Evolutionary conservation across 2,329 filamentous ascomycete species (phyloP).

Genomic region (Aureobasidium sp.): DNA sequence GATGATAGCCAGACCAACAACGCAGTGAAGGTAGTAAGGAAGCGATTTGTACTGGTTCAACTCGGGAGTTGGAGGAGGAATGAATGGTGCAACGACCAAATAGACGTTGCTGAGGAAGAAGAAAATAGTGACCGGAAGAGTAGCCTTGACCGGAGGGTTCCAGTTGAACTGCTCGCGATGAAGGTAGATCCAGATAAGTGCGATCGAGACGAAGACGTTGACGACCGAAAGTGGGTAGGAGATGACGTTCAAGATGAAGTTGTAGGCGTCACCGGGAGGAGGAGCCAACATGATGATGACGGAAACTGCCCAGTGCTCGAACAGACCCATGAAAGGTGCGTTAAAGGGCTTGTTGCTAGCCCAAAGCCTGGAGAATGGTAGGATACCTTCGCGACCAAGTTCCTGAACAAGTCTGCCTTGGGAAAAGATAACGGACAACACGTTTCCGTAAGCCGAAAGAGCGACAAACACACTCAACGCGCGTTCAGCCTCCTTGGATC

Average conservation of each 20-base stretch:
- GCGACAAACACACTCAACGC: constrained; percentile 58
- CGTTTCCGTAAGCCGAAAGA: constrained; percentile 42
- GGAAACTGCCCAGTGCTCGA: constrained; percentile 56
- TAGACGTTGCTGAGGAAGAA: constrained; percentile 47
- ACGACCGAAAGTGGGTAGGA: constrained; percentile 46
- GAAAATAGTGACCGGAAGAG: constrained; percentile 42
- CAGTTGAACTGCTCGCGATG: constrained; percentile 35
- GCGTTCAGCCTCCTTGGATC: constrained; percentile 43
- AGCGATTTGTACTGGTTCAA: constrained; percentile 42
- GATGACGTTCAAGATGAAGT: constrained; percentile 48
- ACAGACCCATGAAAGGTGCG: constrained; percentile 51
- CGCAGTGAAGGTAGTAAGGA: constrained; percentile 46
- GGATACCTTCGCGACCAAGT: constrained; percentile 46
- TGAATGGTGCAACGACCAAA: constrained; percentile 43
- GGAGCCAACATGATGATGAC: constrained; percentile 59
- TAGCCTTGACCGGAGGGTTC: constrained; percentile 41
- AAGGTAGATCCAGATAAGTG: constrained; percentile 40
- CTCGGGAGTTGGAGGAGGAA: constrained; percentile 18
- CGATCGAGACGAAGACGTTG: constrained; percentile 41
- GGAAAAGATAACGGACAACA: constrained; percentile 59
- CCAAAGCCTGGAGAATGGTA: constrained; percentile 54
- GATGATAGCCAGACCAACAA: constrained; percentile 44
- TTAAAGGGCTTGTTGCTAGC: constrained; percentile 57
- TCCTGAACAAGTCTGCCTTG: constrained; percentile 59
- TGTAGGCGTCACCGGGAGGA: constrained; percentile 58